phyloP scores from a whole-genome alignment of 2,329 filamentous ascomycete species.

The Hymenoscyphus fraxineus region DNA sequence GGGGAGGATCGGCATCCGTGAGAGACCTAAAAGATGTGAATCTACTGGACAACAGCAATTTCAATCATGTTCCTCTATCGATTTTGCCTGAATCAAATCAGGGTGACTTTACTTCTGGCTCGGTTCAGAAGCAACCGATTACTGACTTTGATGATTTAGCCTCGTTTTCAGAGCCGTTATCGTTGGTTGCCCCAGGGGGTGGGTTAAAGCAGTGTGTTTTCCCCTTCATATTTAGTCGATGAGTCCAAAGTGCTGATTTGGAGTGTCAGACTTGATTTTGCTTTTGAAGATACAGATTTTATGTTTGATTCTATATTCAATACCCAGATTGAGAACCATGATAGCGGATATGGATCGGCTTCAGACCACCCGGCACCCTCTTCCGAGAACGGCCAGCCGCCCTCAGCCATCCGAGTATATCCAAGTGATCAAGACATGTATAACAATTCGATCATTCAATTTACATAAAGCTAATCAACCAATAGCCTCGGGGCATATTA shows the following conservation, averaged over 20 bases:
- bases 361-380: slow-evolving; percentile 17
- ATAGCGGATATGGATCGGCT: slow-evolving; percentile 21
- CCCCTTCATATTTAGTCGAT: too few relatives aligned
- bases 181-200: slow-evolving; percentile 40
- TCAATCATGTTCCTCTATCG: slow-evolving; percentile 22
- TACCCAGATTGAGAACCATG: slow-evolving; percentile 16
- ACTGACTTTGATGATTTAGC: slow-evolving; percentile 24
- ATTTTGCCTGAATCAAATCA: slow-evolving; percentile 18
- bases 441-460: slow-evolving; percentile 2
- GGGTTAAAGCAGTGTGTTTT: slow-evolving; percentile 39
- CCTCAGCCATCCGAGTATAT: slow-evolving; percentile 23
- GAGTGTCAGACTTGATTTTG: slow-evolving; percentile 37
- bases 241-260: background rate
- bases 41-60: slow-evolving; percentile 16
- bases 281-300: slow-evolving; percentile 38
- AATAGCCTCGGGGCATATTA: slow-evolving; percentile 48
- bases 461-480: background rate
- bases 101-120: slow-evolving; percentile 14
- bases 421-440: slow-evolving; percentile 30
- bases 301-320: slow-evolving; percentile 27
- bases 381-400: slow-evolving; percentile 14
- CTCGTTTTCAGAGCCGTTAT: slow-evolving; percentile 34
- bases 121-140: background rate
- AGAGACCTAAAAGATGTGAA: slow-evolving; percentile 1
- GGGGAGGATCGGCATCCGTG: slow-evolving; percentile 7